Percentiles rank a stretch among this genome's conserved stretches.
These are phyloP conservation scores for Scenedesmus sp. DNA, from an alignment of 163 green algal species.

Conservation along the genomic window DNA sequence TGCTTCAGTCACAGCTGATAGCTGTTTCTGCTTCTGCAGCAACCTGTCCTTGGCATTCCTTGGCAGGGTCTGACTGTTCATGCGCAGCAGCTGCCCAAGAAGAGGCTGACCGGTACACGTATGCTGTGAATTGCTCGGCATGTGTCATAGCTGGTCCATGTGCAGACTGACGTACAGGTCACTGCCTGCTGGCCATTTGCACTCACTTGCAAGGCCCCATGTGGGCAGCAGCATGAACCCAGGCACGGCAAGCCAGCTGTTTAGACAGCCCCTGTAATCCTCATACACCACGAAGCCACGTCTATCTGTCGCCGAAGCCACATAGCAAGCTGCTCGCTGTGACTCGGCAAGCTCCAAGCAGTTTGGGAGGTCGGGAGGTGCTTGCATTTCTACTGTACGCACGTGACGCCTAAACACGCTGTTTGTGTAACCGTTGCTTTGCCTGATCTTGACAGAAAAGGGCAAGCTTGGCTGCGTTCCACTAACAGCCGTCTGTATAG, in stretches of 20 bases:
- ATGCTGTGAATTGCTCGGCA: background rate
- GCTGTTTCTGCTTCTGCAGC: no score
- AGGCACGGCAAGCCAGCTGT: slow-evolving; percentile 47
- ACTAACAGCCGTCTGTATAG: no score
- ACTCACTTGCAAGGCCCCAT: slow-evolving; percentile 34
- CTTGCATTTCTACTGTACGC: background rate
- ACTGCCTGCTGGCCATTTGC: slow-evolving; percentile 8
- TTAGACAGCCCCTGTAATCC: slow-evolving; percentile 38
- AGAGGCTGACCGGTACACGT: background rate
- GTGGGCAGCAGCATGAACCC: slow-evolving; percentile 53
- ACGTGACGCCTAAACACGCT: no score
- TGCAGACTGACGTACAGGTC: background rate
- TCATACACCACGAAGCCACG: slow-evolving; percentile 50
- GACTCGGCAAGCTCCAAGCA: background rate
- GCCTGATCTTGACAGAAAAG: no score
- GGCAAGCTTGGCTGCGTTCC: no score
- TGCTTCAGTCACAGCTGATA: no score
- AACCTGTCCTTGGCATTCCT: no score
- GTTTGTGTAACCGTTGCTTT: no score
- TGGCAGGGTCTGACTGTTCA: no score
- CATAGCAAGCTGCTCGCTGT: background rate
- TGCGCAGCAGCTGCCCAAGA: background rate
- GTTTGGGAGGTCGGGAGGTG: background rate
- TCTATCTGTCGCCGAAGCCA: background rate
- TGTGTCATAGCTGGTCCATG: no score